Percentiles rank a stretch among this genome's conserved stretches.
Conservation (phyloP, 1,284 basidiomycete species). For the Marasmius sp. region DNA sequence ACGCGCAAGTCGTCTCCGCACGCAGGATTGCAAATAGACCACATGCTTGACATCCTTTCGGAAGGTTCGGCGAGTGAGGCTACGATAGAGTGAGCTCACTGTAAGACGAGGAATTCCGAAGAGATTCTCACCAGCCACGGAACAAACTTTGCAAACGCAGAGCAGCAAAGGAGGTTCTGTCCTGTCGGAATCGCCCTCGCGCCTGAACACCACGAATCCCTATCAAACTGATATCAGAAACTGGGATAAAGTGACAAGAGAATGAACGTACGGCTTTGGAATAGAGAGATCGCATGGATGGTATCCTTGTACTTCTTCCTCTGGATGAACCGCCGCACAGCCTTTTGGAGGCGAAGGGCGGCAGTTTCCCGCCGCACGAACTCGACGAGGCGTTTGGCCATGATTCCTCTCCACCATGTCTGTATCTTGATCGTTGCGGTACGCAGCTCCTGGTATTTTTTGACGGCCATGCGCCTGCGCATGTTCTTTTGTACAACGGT, state of each 20-base stretch:
- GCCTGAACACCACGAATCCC: constrained; percentile 82
- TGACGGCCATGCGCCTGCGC: constrained; percentile 81
- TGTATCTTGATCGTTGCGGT: constrained; percentile 83
- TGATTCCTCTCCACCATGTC: constrained; percentile 88
- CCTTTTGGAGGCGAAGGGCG: constrained; percentile 78
- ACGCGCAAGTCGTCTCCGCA: constrained; percentile 87
- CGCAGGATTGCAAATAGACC: constrained; percentile 88
- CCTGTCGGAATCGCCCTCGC: constrained; percentile 63
- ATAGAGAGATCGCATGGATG: constrained; percentile 62
- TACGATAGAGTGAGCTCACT: constrained; percentile 29
- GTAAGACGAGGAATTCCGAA: not conserved
- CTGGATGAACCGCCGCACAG: constrained; percentile 73
- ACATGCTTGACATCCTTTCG: constrained; percentile 72
- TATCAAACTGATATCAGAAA: constrained; percentile 29
- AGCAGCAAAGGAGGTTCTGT: constrained; percentile 68
- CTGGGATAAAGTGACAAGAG: constrained; percentile 3
- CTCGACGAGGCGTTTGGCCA: constrained; percentile 75
- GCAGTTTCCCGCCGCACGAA: constrained; percentile 73
- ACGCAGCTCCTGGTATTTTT: constrained; percentile 77
- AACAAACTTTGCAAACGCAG: constrained; percentile 82
- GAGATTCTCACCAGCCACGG: constrained; percentile 76
- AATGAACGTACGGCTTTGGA: constrained; percentile 83
- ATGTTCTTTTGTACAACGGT: constrained; percentile 98
- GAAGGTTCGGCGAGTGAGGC: constrained; percentile 67
- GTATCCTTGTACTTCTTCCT: constrained; percentile 70